A percentile compares a stretch with the other conserved stretches of the same genome.
Evolutionary conservation across 225 moss, liverwort and hornwort genomes (phyloP).

Genomic region (Physcomitrellopsis africana): DNA sequence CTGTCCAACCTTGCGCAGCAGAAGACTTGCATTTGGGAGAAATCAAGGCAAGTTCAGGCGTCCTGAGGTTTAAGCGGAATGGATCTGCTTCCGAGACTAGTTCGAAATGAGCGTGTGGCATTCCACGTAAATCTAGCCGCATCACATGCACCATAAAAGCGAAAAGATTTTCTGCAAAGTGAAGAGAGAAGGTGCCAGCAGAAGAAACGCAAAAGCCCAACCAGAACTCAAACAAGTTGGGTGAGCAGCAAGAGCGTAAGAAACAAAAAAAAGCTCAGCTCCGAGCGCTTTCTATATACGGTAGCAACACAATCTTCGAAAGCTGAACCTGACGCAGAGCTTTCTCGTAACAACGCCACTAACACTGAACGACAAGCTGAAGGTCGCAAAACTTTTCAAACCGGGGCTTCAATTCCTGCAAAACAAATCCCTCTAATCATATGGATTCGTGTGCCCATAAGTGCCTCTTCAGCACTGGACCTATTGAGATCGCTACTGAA

Average conservation of each 20-base stretch:
- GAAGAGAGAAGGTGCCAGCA: neutral
- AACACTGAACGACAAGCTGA: too few relatives aligned
- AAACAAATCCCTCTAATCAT: neutral
- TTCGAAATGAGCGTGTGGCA: neutral
- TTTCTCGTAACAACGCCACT: too few relatives aligned
- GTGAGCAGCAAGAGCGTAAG: too few relatives aligned
- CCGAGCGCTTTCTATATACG: too few relatives aligned
- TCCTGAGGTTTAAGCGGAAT: slow-evolving; percentile 12
- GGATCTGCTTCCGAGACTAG: slow-evolving; percentile 35
- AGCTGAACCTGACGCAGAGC: too few relatives aligned
- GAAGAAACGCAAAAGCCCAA: neutral
- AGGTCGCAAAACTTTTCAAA: too few relatives aligned
- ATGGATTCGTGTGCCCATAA: neutral
- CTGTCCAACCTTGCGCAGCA: neutral
- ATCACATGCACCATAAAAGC: neutral
- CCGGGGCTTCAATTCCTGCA: too few relatives aligned
- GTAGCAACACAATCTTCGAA: too few relatives aligned
- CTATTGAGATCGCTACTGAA: slow-evolving; percentile 17
- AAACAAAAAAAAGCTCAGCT: too few relatives aligned
- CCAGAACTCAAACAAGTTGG: too few relatives aligned
- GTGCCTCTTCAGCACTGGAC: neutral
- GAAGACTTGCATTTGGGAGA: neutral
- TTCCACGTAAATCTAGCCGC: slow-evolving; percentile 6
- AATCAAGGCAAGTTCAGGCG: slow-evolving; percentile 14
- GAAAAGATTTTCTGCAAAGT: neutral